A percentile compares a stretch with the other conserved stretches of the same genome.
Evolutionary conservation across 345 rosid genomes (phyloP).

Genomic region (Eucalyptus marginata): DNA sequence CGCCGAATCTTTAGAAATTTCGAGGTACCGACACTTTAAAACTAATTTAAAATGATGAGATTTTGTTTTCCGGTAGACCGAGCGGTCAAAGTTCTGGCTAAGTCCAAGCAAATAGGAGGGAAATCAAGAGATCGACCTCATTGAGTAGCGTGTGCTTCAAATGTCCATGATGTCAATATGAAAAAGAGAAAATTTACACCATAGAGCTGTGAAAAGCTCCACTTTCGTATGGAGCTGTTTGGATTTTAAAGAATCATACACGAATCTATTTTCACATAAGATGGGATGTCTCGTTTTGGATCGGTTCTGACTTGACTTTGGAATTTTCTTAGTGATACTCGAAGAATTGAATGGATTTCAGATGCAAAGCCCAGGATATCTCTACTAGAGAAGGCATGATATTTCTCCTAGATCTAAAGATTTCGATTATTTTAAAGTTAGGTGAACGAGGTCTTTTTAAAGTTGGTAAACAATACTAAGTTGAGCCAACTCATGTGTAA

Average conservation of each 20-base stretch:
- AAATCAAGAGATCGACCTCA: not conserved
- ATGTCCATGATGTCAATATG: not conserved
- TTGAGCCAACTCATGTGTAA: not conserved
- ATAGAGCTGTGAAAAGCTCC: not conserved
- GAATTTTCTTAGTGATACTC: not conserved
- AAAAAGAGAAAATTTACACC: not conserved
- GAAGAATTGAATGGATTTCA: not conserved
- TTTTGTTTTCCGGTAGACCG: not conserved
- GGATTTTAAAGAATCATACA: not conserved
- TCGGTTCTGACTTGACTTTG: not conserved
- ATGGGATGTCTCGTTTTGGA: not conserved
- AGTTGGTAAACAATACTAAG: not conserved
- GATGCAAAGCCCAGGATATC: not conserved
- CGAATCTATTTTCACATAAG: not conserved
- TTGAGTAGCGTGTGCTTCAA: not conserved
- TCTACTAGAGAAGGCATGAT: not conserved
- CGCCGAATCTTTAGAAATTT: not conserved
- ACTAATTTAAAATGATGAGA: not conserved
- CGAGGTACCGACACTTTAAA: not conserved
- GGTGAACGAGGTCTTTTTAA: not conserved
- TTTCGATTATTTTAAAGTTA: not conserved
- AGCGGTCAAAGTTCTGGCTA: not conserved
- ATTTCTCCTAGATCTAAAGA: not conserved
- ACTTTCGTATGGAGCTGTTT: not conserved
- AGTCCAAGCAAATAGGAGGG: not conserved